Base-by-base conservation (phyloP, 306 rosid genomes). In the Gillenia trifoliata region DNA sequence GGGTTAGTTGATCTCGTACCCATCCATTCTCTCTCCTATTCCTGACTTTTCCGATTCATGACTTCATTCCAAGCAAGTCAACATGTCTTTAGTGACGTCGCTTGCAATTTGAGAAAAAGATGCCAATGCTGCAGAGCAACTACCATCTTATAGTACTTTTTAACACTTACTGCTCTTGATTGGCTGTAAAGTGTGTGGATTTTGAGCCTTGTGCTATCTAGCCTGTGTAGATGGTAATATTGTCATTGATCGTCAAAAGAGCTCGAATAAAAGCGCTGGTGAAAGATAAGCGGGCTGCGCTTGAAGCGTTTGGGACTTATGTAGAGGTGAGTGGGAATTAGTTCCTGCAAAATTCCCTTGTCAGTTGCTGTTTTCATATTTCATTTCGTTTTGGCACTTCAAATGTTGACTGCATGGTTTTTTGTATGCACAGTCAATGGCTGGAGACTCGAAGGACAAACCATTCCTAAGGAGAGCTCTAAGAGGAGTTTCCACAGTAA, bases 261-360 rank as follows among this genome's bases (percentile, higher is more conserved):
- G 57, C 83, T 74, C 86, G 89, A 85, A 77, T 94, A 47, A 94
- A 90, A 82, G 88, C 97, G 45, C 49, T 94, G 85, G 97, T 91
- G 76, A 94, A 86, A 84, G 95, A 94, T 81, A 91, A 87, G 83
- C 84, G 89, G 30, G 89, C 87, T 72, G 96, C 97, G 11, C 95
- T 91, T 75, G 97, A 94, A 85, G 90, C 98, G 62, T 91, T 91
- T 78, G 98, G 98, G 74, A 88, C 80, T 74, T 94, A 94, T 78
- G 96, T 94, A 75, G 98, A 91, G 92, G 98, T 94, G 41, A 57
- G 81, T 71, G 77, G 73, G 28, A 31, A 43, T 45, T 40, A 45
- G 2, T 34, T n/a, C 5, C 52, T 55, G 49, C 26, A 16, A n/a
- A 26, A 5, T 8, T 9, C 1, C 8, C 31, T 19, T 52, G 15